Percentiles rank a stretch among this genome's conserved stretches.
These are phyloP conservation scores for Carex arenaria DNA, from an alignment of 202 grass and related monocot species.

Conservation along the genomic window DNA sequence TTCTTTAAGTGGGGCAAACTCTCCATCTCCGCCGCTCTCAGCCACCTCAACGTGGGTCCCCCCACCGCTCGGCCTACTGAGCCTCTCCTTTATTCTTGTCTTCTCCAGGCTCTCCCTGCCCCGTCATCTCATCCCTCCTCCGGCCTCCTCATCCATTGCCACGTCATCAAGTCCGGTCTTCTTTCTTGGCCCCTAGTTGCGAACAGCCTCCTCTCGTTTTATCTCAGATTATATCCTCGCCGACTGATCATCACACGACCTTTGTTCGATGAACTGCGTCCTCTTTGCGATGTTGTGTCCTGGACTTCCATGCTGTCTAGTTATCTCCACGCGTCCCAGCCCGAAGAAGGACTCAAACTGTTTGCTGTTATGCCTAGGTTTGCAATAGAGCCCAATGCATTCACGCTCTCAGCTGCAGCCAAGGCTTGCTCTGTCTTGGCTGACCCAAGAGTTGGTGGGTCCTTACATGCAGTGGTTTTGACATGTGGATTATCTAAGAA, in stretches of 20 bases:
- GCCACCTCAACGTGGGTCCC: slow-evolving; percentile 29
- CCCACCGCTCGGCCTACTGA: slow-evolving; percentile 11
- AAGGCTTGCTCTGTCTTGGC: slow-evolving; percentile 64
- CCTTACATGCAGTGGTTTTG: slow-evolving; percentile 51
- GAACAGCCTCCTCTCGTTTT: slow-evolving; percentile 69
- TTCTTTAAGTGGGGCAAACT: not conserved
- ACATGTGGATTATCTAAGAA: slow-evolving; percentile 38
- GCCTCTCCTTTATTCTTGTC: slow-evolving; percentile 29
- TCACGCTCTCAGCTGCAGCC: slow-evolving; percentile 60
- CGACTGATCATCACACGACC: slow-evolving; percentile 32
- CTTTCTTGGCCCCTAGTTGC: slow-evolving; percentile 50
- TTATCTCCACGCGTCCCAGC: slow-evolving; percentile 39
- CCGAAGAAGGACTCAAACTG: slow-evolving; percentile 32
- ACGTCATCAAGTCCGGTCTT: slow-evolving; percentile 41
- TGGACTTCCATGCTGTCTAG: slow-evolving; percentile 69
- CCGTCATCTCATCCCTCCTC: slow-evolving; percentile 27
- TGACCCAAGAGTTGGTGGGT: slow-evolving; percentile 39
- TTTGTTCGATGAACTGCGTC: slow-evolving; percentile 59
- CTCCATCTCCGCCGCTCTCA: slow-evolving; percentile 25
- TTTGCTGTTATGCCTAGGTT: slow-evolving; percentile 45
- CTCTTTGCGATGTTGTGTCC: slow-evolving; percentile 58
- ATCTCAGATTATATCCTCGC: slow-evolving; percentile 57
- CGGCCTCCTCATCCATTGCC: slow-evolving; percentile 46
- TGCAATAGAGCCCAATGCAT: slow-evolving; percentile 49
- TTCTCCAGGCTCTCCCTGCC: slow-evolving; percentile 43